These are phyloP conservation scores for Diaporthe nobilis DNA, from an alignment of 2,329 filamentous ascomycete genomes.

Conservation along the genomic window DNA sequence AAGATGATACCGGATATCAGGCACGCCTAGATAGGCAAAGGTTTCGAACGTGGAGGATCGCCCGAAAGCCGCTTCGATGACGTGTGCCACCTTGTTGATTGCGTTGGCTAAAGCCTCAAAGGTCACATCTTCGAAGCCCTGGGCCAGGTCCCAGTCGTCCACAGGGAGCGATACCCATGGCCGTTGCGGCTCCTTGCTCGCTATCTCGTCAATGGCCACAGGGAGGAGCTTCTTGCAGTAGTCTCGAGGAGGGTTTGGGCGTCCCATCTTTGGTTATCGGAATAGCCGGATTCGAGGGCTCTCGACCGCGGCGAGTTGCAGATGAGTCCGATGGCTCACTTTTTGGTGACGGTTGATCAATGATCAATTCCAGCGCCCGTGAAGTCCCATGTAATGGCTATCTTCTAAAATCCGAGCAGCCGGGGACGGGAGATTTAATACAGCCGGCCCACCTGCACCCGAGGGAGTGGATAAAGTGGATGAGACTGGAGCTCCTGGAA, in stretches of 20 bases:
- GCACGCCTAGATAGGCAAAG: slow-evolving; percentile 43
- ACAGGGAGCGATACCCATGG: slow-evolving; percentile 44
- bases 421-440: slow-evolving; percentile 26
- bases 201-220: slow-evolving; percentile 42
- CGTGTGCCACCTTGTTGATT: slow-evolving; percentile 44
- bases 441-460: slow-evolving; percentile 7
- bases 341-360: neutral
- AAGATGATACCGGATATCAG: slow-evolving; percentile 45
- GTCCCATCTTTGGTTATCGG: slow-evolving; percentile 10
- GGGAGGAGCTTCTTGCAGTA: slow-evolving; percentile 42
- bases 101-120: slow-evolving; percentile 43
- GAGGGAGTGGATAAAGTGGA: slow-evolving; percentile 19
- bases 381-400: neutral
- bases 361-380: neutral
- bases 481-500: slow-evolving; percentile 5
- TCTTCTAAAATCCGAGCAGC: slow-evolving; percentile 1
- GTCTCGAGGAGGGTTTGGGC: slow-evolving; percentile 21
- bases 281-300: neutral
- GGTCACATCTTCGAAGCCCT: slow-evolving; percentile 45
- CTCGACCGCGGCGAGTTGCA: neutral
- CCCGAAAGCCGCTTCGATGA: slow-evolving; percentile 42
- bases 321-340: neutral
- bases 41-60: slow-evolving; percentile 42
- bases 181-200: slow-evolving; percentile 40
- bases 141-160: slow-evolving; percentile 43